Evolutionary conservation across 2,329 filamentous ascomycete species (phyloP).

Genomic region (Penicillium corylophilum): DNA sequence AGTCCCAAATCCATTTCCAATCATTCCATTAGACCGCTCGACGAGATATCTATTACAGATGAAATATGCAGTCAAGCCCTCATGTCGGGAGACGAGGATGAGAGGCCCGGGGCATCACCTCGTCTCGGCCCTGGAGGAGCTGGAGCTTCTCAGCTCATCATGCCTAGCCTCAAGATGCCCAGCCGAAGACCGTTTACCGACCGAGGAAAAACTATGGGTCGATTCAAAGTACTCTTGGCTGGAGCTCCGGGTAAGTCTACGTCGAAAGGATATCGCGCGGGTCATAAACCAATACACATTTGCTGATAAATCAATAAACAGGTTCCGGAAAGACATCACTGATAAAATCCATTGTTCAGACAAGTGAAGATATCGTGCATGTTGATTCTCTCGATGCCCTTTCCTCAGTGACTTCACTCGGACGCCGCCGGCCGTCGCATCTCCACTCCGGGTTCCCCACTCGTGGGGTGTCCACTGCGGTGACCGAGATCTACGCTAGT

Average conservation of each 20-base stretch:
- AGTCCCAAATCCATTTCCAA: slow-evolving; percentile 61
- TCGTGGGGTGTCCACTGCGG: slow-evolving; percentile 29
- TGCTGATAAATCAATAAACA: slow-evolving; percentile 34
- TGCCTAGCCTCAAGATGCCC: slow-evolving; percentile 94
- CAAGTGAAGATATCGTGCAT: slow-evolving; percentile 89
- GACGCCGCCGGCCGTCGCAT: slow-evolving; percentile 22
- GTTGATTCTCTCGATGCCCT: slow-evolving; percentile 60
- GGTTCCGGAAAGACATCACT: slow-evolving; percentile 86
- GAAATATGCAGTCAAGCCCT: slow-evolving; percentile 57
- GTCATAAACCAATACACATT: background rate
- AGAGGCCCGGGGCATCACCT: slow-evolving; percentile 29
- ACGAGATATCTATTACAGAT: slow-evolving; percentile 56
- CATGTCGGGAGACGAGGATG: slow-evolving; percentile 58
- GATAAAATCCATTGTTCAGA: slow-evolving; percentile 82
- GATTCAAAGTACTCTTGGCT: slow-evolving; percentile 83
- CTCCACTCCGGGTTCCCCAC: slow-evolving; percentile 19
- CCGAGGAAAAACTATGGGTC: slow-evolving; percentile 77
- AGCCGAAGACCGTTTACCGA: slow-evolving; percentile 84
- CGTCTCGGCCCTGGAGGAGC: slow-evolving; percentile 38
- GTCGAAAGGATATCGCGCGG: background rate
- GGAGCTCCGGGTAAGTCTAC: slow-evolving; percentile 67
- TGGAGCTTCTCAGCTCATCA: slow-evolving; percentile 74
- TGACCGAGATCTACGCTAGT: slow-evolving; percentile 73
- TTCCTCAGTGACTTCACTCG: slow-evolving; percentile 28
- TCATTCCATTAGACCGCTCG: slow-evolving; percentile 59